These are phyloP conservation scores for Fraxinus pennsylvanica DNA, from an alignment of 257 asterid species.

Conservation along the genomic window DNA sequence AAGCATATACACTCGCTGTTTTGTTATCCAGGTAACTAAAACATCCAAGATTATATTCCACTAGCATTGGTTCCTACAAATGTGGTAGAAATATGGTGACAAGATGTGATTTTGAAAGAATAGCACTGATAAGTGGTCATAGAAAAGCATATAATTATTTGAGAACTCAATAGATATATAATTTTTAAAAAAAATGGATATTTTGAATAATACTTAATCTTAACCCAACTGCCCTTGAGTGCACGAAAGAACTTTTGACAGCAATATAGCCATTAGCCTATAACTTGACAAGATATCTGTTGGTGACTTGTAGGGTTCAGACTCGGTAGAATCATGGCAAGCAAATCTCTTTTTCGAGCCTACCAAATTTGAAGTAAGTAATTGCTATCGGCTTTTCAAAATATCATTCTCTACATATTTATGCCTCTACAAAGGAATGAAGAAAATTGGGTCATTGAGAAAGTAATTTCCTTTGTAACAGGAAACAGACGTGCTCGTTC, in stretches of 20 bases:
- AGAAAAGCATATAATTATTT: background rate
- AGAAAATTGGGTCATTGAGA: background rate
- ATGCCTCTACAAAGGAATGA: background rate
- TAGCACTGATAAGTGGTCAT: background rate
- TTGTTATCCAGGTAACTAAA: conserved; percentile 69
- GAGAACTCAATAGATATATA: background rate
- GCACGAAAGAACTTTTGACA: background rate
- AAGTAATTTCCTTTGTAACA: conserved; percentile 23
- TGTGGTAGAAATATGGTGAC: background rate
- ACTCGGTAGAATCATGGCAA: conserved; percentile 88
- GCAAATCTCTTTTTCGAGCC: conserved; percentile 93
- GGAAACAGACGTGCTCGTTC: conserved; percentile 76
- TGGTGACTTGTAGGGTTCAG: conserved; percentile 67
- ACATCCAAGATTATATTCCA: background rate
- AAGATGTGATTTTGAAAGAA: background rate
- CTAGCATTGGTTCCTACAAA: background rate
- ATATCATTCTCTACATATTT: background rate
- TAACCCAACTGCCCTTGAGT: background rate
- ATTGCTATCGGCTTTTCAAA: background rate
- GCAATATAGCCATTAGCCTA: background rate
- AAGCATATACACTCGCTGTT: conserved; percentile 62
- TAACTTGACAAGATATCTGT: conserved; percentile 20
- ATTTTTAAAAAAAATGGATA: background rate
- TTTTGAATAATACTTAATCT: background rate
- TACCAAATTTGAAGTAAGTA: conserved; percentile 67